Evolutionary conservation across 352 stramenopile species (phyloP).

Genomic region (Pythium phragmiticola): DNA sequence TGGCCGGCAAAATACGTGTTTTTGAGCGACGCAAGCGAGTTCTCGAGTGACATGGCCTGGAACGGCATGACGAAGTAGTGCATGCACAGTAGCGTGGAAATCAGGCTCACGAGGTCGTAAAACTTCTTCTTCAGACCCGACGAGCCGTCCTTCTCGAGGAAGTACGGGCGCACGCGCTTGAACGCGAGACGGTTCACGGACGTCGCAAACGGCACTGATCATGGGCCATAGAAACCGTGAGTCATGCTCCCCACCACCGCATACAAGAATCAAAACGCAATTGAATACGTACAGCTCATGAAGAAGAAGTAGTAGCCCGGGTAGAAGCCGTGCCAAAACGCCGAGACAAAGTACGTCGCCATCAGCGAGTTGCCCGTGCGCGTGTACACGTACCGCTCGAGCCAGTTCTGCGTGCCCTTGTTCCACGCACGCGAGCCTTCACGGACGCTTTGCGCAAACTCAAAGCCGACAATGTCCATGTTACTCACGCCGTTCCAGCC

Average conservation of each 20-base stretch:
- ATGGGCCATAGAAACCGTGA: neutral
- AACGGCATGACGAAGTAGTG: slow-evolving; percentile 79
- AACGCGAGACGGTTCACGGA: slow-evolving; percentile 64
- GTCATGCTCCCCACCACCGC: neutral
- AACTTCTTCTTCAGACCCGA: slow-evolving; percentile 41
- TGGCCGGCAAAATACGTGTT: slow-evolving; percentile 74
- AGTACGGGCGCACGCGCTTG: slow-evolving; percentile 64
- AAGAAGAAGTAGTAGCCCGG: slow-evolving; percentile 97
- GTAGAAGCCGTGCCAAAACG: slow-evolving; percentile 98
- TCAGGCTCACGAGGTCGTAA: slow-evolving; percentile 57
- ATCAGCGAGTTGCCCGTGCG: slow-evolving; percentile 89
- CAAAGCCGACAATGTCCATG: slow-evolving; percentile 95
- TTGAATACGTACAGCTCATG: slow-evolving; percentile 36
- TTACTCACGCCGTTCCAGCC: slow-evolving; percentile 96
- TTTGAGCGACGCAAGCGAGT: slow-evolving; percentile 60
- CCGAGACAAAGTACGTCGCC: slow-evolving; percentile 91
- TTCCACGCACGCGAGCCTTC: slow-evolving; percentile 93
- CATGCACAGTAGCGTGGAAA: slow-evolving; percentile 59
- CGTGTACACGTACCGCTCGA: slow-evolving; percentile 95
- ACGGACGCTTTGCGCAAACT: slow-evolving; percentile 91
- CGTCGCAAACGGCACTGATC: slow-evolving; percentile 56
- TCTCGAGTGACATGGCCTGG: slow-evolving; percentile 64
- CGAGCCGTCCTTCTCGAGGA: slow-evolving; percentile 59
- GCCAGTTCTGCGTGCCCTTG: slow-evolving; percentile 95
- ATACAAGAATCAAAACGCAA: neutral